Percentiles rank a stretch among this genome's conserved stretches.
These are phyloP conservation scores for Gyromitra esculenta DNA, from an alignment of 2,329 filamentous ascomycete genomes.

Conservation along the genomic window DNA sequence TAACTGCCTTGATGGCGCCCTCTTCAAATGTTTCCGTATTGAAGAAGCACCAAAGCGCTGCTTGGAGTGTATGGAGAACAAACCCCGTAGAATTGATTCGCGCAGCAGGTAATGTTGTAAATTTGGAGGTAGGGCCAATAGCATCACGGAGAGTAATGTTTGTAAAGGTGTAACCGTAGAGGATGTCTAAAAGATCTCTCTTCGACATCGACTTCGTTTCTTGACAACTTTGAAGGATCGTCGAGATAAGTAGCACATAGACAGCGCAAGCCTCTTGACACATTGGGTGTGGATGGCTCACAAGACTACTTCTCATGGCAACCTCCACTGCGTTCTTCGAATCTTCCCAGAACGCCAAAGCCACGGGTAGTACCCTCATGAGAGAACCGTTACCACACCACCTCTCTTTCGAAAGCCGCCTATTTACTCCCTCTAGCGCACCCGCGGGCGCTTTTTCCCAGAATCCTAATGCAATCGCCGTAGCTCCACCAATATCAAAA, in stretches of 20 bases:
- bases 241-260: constrained; percentile 60
- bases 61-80: constrained; percentile 62
- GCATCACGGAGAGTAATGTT: constrained; percentile 49
- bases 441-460: constrained; percentile 57
- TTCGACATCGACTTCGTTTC: constrained; percentile 52
- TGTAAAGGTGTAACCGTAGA: constrained; percentile 54
- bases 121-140: constrained; percentile 54
- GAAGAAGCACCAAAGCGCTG: constrained; percentile 63
- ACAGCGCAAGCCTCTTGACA: constrained; percentile 62
- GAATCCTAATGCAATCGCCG: constrained; percentile 58
- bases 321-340: constrained; percentile 58
- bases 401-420: constrained; percentile 3
- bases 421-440: constrained; percentile 4
- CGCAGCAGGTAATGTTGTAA: constrained; percentile 54
- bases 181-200: constrained; percentile 55
- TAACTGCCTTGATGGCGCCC: constrained; percentile 62
- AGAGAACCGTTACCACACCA: constrained; percentile 62
- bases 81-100: constrained; percentile 61
- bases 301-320: constrained; percentile 58
- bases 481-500: constrained; percentile 62
- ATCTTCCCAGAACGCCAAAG: constrained; percentile 57
- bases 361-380: constrained; percentile 62
- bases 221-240: constrained; percentile 56
- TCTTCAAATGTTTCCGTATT: constrained; percentile 60
- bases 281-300: constrained; percentile 61